Conservation (phyloP, 345 rosid genomes). For the Kernera saxatilis region DNA sequence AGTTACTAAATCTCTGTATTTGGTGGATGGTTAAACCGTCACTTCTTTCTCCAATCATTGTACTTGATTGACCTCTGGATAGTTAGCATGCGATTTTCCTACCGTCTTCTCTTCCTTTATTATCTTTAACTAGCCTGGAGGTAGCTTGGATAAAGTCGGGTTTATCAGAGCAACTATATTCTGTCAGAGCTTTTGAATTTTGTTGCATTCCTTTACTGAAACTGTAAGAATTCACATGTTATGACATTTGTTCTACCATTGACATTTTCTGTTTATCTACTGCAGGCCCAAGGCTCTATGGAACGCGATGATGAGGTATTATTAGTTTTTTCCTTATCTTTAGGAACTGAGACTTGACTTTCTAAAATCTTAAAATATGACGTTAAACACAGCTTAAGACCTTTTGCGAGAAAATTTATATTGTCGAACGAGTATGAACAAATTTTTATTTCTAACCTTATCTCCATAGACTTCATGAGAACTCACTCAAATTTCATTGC, state of each 20-base stretch:
- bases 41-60: background rate
- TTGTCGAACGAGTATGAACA: background rate
- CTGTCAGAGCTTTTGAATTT: background rate
- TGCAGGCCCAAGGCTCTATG: slow-evolving; percentile 72
- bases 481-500: background rate
- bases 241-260: background rate
- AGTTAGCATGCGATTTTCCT: background rate
- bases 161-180: background rate
- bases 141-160: background rate
- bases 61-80: background rate
- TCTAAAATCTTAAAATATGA: background rate
- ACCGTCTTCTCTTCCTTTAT: background rate
- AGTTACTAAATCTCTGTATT: slow-evolving; percentile 6
- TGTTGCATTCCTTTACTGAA: background rate
- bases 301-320: slow-evolving; percentile 95
- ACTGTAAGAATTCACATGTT: background rate
- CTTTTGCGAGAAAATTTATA: background rate
- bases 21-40: background rate
- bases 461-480: too few species aligned
- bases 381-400: background rate
- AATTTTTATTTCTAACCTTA: background rate
- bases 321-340: background rate
- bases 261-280: slow-evolving; percentile 9
- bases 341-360: background rate
- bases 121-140: slow-evolving; percentile 9